Base-by-base conservation (phyloP, 805 yeast species). In the Cyberlindnera maclurae region DNA sequence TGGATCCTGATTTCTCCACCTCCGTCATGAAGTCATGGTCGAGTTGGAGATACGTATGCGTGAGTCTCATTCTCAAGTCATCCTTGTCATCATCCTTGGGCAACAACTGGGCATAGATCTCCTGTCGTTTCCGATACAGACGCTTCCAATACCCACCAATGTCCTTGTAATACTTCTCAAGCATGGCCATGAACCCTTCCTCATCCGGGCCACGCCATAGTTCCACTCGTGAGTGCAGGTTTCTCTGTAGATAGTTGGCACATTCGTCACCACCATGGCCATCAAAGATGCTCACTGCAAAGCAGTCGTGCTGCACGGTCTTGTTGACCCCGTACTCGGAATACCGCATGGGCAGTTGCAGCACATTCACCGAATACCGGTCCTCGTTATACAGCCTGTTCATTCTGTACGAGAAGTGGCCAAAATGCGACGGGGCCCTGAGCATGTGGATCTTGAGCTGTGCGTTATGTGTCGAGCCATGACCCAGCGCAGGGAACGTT, bases 211-310 rank as follows among this genome's bases (percentile, higher is more conserved):
- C 55, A 1, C 54, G 37, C 36, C 57, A 67, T 28, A 45, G 50
- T 46, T 77, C 95, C 55, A 73, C 74, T 50, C 58, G 68, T 47
- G 54, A 56, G 39, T 69, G 77, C 24, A 93, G 65, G 39, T 77
- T 65, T 3, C 67, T 59, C 15, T 69, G 62, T 11, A 89, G 64
- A 51, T 71, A 82, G 17, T 65, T 69, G 33, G 88, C 70, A 51
- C 95, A 85, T 38, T 79, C 79, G 17, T 68, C 70, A 16, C 96
- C 95, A 7, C 97, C 98, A 62, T 93, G 98, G 9, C 98, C 98
- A 62, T 93, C 98, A 59, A 84, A 88, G 2, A 93, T 71, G 33
- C 77, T 75, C 51, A 85, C 79, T 47, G 75, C 77, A 62, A 90
- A 83, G 15, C 79, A 77, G 1, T 41, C 30, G 29, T 46, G 46